Evolutionary conservation across 2,329 filamentous ascomycete genomes (phyloP).

Genomic region (Fusarium sp.): DNA sequence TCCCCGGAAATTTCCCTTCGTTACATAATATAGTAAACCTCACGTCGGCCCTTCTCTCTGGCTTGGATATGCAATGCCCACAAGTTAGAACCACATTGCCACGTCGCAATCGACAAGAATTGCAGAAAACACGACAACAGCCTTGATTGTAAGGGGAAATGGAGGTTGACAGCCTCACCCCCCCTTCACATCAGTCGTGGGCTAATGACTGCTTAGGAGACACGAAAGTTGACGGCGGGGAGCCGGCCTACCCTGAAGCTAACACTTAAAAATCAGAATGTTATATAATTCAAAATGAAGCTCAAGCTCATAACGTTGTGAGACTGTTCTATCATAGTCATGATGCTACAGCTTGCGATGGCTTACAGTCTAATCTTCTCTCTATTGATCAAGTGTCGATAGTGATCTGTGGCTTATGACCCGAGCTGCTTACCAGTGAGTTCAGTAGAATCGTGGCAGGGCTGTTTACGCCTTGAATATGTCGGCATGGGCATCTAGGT

Average conservation of each 20-base stretch:
- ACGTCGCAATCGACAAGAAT: slow-evolving; percentile 43
- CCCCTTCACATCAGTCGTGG: too few species aligned
- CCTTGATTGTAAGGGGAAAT: neutral
- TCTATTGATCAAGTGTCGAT: too few species aligned
- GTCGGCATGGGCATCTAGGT: too few species aligned
- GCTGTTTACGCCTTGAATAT: neutral
- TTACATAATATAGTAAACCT: slow-evolving; percentile 23
- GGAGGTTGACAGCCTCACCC: neutral
- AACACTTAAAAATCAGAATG: neutral
- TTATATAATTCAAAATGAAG: neutral
- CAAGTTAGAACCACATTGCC: slow-evolving; percentile 55
- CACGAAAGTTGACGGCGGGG: neutral
- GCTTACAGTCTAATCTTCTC: neutral
- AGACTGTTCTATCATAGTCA: neutral
- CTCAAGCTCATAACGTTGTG: too few species aligned
- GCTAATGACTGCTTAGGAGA: neutral
- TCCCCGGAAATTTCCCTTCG: slow-evolving; percentile 36
- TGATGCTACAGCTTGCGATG: neutral
- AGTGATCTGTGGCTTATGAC: neutral
- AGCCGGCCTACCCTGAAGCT: neutral
- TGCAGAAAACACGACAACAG: neutral
- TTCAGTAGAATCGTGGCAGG: too few species aligned
- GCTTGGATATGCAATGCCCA: slow-evolving; percentile 55
- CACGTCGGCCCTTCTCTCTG: slow-evolving; percentile 48
- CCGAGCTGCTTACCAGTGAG: too few species aligned